Base-by-base conservation (phyloP, 2,329 filamentous ascomycete genomes). In the Geosmithia flava region DNA sequence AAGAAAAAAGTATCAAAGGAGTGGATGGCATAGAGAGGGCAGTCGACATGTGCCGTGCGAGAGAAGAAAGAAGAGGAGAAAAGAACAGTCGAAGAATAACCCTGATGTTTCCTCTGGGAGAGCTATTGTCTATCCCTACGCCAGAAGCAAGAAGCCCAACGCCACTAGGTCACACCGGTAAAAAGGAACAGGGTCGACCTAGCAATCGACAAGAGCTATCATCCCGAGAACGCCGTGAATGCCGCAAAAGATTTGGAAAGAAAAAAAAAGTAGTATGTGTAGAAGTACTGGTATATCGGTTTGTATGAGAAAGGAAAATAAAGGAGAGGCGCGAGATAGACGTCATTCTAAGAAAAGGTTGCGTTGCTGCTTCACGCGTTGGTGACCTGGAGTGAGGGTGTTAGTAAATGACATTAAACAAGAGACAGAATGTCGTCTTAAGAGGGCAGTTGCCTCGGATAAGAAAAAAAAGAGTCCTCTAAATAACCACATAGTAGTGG, bases 301-400 rank as follows among this genome's bases (percentile, higher is more conserved):
- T 51, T 50, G 49, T 50, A 52, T 49, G 50, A 51, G 48, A 54
- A 52, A 37, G 33, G 33, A 37, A 37, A 37, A 16, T 13, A 37
- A 37, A 37, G 33, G 33, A 37, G 33, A 13, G 33, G 33, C 33
- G 33, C 33, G 33, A 37, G 33, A 37, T 37, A 13, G 11, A 13
- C 33, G 33, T 37, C 33, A 37, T 37, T 11, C 33, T 37, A 37
- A 7, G 33, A 37, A 37, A 37, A 16, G 33, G 33, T 11, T 16
- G 49, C 42, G 48, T 15, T 44, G 40, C 42, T 47, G 51, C 57
- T 60, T 78, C 66, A 80, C 64, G 75, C 76, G 58, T 80, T 79
- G 65, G 75, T 79, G 51, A 79, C 76, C 75, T 78, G 47, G 7
- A 16, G 40, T 4, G 5, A 37, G 33, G 13, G 10, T 33, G 52